Evolutionary conservation across 352 stramenopile genomes (phyloP).

Genomic region (Phytophthora rubi): DNA sequence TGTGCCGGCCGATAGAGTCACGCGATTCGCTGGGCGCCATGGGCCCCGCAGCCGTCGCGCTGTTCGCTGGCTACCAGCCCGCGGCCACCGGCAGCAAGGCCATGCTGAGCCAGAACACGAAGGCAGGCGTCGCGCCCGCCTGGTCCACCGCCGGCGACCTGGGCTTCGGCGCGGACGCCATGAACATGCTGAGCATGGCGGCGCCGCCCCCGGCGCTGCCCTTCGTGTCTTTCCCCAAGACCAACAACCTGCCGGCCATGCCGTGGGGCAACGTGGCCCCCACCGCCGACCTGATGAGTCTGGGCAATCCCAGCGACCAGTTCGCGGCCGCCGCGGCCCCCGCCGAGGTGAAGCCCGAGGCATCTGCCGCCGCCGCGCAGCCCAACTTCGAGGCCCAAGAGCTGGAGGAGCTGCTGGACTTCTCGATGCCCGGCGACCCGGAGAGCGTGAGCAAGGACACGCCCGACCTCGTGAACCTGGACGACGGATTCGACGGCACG

Average conservation of each 20-base stretch:
- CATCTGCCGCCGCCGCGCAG: conserved; percentile 9
- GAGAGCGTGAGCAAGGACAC: conserved; percentile 71
- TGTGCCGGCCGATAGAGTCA: conserved; percentile 88
- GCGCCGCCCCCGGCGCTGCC: conserved; percentile 63
- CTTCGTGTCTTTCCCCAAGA: conserved; percentile 72
- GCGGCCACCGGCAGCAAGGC: conserved; percentile 48
- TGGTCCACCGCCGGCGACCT: conserved; percentile 40
- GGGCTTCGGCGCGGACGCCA: conserved; percentile 43
- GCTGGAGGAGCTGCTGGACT: conserved; percentile 78
- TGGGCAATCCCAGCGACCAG: conserved; percentile 48
- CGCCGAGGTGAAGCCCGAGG: conserved; percentile 46
- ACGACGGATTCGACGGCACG: conserved; percentile 84
- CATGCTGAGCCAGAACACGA: conserved; percentile 46
- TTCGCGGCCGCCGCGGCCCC: conserved; percentile 27
- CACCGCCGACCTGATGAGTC: conserved; percentile 45
- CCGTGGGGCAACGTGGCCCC: conserved; percentile 41
- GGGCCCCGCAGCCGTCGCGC: conserved; percentile 68
- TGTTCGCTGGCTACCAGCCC: conserved; percentile 81
- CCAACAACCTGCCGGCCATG: conserved; percentile 61
- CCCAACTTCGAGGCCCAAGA: conserved; percentile 70
- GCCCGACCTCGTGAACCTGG: conserved; percentile 74
- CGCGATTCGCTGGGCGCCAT: conserved; percentile 83
- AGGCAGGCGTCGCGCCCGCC: conserved; percentile 25
- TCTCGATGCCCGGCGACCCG: conserved; percentile 70
- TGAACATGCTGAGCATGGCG: conserved; percentile 72